Percentiles rank a stretch among this genome's conserved stretches.
Evolutionary conservation across 345 rosid species (phyloP).

Genomic region (Eutrema heterophyllum): DNA sequence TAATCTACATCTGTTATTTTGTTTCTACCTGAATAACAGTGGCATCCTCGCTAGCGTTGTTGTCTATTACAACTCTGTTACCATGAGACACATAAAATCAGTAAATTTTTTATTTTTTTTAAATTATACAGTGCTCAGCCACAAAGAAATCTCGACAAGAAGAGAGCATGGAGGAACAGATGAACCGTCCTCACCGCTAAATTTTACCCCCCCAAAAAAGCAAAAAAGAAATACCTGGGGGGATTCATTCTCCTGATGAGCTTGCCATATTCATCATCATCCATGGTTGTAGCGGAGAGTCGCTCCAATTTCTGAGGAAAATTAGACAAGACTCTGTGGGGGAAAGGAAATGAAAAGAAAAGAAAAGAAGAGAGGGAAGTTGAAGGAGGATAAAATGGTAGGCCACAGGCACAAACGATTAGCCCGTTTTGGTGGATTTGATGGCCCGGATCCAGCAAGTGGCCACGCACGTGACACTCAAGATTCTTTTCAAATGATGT

Average conservation of each 20-base stretch:
- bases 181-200: neutral
- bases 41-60: constrained; percentile 57
- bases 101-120: too few species aligned
- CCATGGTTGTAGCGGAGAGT: neutral
- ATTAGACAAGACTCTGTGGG: too few species aligned
- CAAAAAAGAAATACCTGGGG: constrained; percentile 42
- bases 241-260: constrained; percentile 87
- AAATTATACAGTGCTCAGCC: neutral
- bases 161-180: neutral
- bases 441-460: constrained; percentile 9
- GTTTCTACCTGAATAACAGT: constrained; percentile 62
- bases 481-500: constrained; percentile 16
- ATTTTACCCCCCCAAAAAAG: too few species aligned
- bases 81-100: neutral
- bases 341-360: neutral
- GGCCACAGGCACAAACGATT: neutral
- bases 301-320: neutral
- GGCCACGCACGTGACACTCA: constrained; percentile 22
- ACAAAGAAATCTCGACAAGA: neutral
- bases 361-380: neutral
- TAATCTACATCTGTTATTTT: too few species aligned
- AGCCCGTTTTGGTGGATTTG: neutral
- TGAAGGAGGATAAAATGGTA: constrained; percentile 8
- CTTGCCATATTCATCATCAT: constrained; percentile 85
- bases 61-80: constrained; percentile 81